Evolutionary conservation across 306 rosid genomes (phyloP).

Genomic region (Quercus alba): DNA sequence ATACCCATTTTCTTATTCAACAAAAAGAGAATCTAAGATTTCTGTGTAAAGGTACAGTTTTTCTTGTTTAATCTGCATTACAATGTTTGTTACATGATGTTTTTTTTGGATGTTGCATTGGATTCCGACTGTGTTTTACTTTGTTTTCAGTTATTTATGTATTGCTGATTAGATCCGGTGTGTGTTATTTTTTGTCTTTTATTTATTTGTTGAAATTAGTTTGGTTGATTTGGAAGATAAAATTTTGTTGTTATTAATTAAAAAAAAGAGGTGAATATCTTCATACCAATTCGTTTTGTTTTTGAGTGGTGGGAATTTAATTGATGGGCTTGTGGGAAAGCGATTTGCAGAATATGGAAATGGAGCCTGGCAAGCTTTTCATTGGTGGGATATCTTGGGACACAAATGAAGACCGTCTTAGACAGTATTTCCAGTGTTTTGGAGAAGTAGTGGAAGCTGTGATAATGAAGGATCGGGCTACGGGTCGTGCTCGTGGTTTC

Average conservation of each 20-base stretch:
- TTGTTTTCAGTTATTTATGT: background rate
- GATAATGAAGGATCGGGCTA: constrained; percentile 59
- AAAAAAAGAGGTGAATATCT: background rate
- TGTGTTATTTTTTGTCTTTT: background rate
- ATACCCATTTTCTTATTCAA: background rate
- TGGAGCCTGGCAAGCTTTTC: constrained; percentile 81
- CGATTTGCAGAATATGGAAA: constrained; percentile 52
- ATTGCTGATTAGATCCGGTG: constrained; percentile 31
- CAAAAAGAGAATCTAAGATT: constrained; percentile 22
- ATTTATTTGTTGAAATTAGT: constrained; percentile 15
- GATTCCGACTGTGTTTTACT: constrained; percentile 23
- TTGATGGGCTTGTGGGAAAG: constrained; percentile 15
- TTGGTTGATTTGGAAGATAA: constrained; percentile 18
- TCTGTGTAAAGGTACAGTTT: constrained; percentile 34
- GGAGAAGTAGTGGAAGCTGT: constrained; percentile 55
- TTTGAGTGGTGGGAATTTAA: constrained; percentile 2
- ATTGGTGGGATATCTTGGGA: constrained; percentile 83
- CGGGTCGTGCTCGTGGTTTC: constrained; percentile 58
- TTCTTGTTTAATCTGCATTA: constrained; percentile 41
- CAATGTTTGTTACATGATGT: constrained; percentile 17
- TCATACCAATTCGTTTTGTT: constrained; percentile 8
- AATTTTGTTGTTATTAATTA: background rate
- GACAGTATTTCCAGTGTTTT: constrained; percentile 44
- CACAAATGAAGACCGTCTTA: constrained; percentile 63
- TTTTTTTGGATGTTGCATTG: constrained; percentile 18